A percentile compares a stretch with the other conserved stretches of the same genome.
These are phyloP conservation scores for Silene latifolia DNA, from an alignment of 148 eudicot species.

Conservation along the genomic window DNA sequence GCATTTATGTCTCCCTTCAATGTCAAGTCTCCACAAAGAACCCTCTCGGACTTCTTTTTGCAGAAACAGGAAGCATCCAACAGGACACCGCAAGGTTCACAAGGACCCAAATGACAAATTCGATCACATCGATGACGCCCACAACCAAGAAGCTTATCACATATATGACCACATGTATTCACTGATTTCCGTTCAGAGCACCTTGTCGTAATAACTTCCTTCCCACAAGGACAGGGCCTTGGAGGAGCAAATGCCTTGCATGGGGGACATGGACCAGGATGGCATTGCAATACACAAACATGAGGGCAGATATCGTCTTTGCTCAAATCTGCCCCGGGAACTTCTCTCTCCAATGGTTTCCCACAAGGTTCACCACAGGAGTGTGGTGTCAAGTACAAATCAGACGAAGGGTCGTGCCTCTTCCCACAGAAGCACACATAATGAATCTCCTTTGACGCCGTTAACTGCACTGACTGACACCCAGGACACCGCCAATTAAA, in stretches of 20 bases:
- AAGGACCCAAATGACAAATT: constrained; percentile 74
- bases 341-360: constrained; percentile 69
- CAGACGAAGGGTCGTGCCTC: constrained; percentile 87
- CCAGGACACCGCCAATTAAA: constrained; percentile 97
- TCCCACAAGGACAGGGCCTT: constrained; percentile 74
- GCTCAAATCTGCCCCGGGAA: constrained; percentile 35
- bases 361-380: constrained; percentile 97
- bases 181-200: constrained; percentile 71
- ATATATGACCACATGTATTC: constrained; percentile 72
- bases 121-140: constrained; percentile 66
- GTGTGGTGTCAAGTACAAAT: constrained; percentile 86
- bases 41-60: constrained; percentile 65
- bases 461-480: constrained; percentile 86
- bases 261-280: constrained; percentile 94
- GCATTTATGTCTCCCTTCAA: constrained; percentile 68
- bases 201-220: constrained; percentile 66
- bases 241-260: constrained; percentile 98
- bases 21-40: constrained; percentile 78
- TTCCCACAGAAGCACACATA: constrained; percentile 93
- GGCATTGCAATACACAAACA: constrained; percentile 89
- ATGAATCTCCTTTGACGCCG: constrained; percentile 61
- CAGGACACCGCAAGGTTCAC: constrained; percentile 63
- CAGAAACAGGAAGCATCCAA: constrained; percentile 81
- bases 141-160: constrained; percentile 71
- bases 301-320: constrained; percentile 78